Evolutionary conservation across 2,329 filamentous ascomycete species (phyloP).

Genomic region (Trichoderma cornu-damae): DNA sequence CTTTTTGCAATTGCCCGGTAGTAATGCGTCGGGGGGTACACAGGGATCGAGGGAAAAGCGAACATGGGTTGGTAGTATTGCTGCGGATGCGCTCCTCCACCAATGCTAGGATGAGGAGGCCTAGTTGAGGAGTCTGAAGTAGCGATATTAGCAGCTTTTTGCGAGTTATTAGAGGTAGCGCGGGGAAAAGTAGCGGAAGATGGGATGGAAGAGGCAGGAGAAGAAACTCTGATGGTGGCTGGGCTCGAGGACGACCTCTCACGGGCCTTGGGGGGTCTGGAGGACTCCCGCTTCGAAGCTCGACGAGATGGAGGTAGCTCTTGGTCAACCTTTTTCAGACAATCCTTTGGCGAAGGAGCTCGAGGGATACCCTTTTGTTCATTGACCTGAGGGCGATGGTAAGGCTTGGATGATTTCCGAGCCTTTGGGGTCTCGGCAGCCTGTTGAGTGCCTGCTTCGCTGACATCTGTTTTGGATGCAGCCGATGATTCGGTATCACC

Average conservation of each 20-base stretch:
- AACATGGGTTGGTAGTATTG: conserved; percentile 14
- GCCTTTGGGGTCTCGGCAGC: conserved; percentile 1
- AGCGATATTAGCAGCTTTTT: neutral
- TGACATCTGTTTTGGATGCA: neutral
- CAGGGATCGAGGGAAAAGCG: conserved; percentile 12
- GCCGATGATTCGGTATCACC: neutral
- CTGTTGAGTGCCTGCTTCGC: neutral
- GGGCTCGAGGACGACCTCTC: conserved; percentile 7
- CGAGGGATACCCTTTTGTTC: neutral
- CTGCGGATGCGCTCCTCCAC: neutral
- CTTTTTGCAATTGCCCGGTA: neutral
- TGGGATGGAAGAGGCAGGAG: conserved; percentile 10
- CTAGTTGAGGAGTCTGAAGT: neutral
- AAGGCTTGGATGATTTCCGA: neutral
- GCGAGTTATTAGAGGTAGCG: neutral
- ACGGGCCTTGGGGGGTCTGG: conserved; percentile 3
- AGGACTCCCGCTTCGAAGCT: neutral
- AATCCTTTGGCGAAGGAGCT: neutral
- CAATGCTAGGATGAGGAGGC: neutral
- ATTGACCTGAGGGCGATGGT: neutral
- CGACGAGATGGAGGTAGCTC: neutral
- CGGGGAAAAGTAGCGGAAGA: conserved; percentile 16
- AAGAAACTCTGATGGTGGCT: neutral
- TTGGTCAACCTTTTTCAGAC: neutral
- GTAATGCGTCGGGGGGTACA: neutral